These are phyloP conservation scores for Solioccasus polychromus DNA, from an alignment of 768 basidiomycete genomes.

Conservation along the genomic window DNA sequence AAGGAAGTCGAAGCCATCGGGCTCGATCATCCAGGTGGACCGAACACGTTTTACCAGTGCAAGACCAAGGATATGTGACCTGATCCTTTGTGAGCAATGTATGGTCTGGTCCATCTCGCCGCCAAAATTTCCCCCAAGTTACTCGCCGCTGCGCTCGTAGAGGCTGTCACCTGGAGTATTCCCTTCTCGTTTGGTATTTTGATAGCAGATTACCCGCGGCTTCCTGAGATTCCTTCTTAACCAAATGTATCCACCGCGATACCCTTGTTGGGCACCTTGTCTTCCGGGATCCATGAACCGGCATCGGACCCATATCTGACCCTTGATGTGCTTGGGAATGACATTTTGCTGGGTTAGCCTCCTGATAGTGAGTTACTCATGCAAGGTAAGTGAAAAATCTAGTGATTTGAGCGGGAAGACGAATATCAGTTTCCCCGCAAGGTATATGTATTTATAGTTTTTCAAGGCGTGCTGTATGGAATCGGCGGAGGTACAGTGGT, in stretches of 20 bases:
- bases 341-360: conserved; percentile 1
- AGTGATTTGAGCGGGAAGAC: not conserved
- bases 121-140: no score
- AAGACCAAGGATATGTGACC: not conserved
- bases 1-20: not conserved
- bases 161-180: not conserved
- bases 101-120: no score
- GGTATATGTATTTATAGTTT: not conserved
- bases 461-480: conserved; percentile 3
- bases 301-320: not conserved
- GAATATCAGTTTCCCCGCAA: not conserved
- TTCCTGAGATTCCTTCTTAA: conserved; percentile 2
- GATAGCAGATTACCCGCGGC: not conserved
- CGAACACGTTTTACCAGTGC: not conserved
- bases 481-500: conserved; percentile 7
- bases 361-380: conserved; percentile 1
- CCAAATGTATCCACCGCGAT: not conserved
- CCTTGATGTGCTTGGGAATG: conserved; percentile 2
- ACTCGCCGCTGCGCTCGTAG: no score
- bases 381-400: conserved; percentile 1
- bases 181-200: conserved; percentile 4
- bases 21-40: not conserved
- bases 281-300: no score
- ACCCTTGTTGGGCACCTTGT: no score
- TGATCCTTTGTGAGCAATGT: conserved; percentile 7